Percentiles rank a stretch among this genome's conserved stretches.
These are phyloP conservation scores for Solioccasus polychromus DNA, from an alignment of 768 basidiomycete species.

Conservation along the genomic window DNA sequence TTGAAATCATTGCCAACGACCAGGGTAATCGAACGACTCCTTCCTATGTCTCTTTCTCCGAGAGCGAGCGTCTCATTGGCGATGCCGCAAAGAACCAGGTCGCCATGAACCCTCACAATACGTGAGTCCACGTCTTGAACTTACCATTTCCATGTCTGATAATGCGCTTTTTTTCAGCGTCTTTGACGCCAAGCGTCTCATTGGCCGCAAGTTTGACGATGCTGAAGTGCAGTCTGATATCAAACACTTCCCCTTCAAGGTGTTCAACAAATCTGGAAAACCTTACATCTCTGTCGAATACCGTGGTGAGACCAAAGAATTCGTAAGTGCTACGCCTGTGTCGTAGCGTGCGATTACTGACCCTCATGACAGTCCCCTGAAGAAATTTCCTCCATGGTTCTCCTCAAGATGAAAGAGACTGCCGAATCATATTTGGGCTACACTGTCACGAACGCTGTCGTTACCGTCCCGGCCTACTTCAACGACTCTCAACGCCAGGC, in stretches of 20 bases:
- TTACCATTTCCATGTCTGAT: constrained; percentile 2
- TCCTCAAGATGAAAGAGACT: constrained; percentile 97
- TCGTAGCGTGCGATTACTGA: constrained; percentile 15
- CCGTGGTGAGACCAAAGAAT: constrained; percentile 91
- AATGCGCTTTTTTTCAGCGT: constrained; percentile 54
- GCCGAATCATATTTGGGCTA: constrained; percentile 94
- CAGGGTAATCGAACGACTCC: constrained; percentile 95
- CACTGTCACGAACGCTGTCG: constrained; percentile 84
- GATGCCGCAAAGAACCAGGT: constrained; percentile 99
- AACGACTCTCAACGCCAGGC: constrained; percentile 99
- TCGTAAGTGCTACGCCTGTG: constrained; percentile 49
- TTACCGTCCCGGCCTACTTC: constrained; percentile 97
- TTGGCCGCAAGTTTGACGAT: constrained; percentile 89
- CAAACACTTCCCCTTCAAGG: constrained; percentile 94
- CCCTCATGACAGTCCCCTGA: constrained; percentile 69
- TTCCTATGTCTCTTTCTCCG: constrained; percentile 94
- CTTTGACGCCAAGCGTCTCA: constrained; percentile 97
- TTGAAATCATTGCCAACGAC: constrained; percentile 97
- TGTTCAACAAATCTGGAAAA: constrained; percentile 83
- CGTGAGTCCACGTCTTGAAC: constrained; percentile 36
- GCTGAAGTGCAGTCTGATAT: constrained; percentile 78
- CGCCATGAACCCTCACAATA: constrained; percentile 97
- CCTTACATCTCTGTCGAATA: constrained; percentile 89
- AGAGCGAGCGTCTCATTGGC: constrained; percentile 94
- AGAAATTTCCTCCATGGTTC: constrained; percentile 97